Conservation (phyloP, 768 basidiomycete genomes). For the Cystofilobasidium ferigula region DNA sequence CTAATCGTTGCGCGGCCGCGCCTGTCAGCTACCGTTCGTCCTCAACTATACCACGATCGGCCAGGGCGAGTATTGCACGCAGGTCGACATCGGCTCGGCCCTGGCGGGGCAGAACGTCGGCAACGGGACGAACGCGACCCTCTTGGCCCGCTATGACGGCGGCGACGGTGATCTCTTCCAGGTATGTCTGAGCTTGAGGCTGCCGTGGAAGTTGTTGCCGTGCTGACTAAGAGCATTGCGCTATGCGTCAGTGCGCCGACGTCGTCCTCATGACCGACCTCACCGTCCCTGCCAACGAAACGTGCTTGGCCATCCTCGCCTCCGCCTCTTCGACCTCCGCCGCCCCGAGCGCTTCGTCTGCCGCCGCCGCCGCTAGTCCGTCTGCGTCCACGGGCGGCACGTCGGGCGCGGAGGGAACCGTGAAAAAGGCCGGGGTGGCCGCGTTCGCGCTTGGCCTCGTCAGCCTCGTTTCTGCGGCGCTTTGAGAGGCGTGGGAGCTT, state of each 20-base stretch:
- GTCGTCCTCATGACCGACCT: slow-evolving; percentile 53
- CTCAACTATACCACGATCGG: background rate
- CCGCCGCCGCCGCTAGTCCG: background rate
- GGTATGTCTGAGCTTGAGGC: background rate
- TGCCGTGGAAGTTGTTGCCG: background rate
- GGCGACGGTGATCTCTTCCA: background rate
- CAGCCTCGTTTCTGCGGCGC: background rate
- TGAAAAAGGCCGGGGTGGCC: background rate
- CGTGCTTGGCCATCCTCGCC: slow-evolving; percentile 27
- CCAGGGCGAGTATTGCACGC: background rate
- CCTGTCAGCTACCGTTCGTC: background rate
- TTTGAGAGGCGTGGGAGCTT: too few species aligned
- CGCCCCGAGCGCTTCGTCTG: background rate
- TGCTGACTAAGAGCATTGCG: too few species aligned
- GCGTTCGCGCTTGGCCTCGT: background rate
- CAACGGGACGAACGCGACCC: slow-evolving; percentile 2
- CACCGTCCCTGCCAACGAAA: slow-evolving; percentile 44
- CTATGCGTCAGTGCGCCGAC: slow-evolving; percentile 56
- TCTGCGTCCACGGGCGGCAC: background rate
- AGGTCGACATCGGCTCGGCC: background rate
- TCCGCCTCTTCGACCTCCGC: slow-evolving; percentile 24
- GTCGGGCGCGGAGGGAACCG: background rate
- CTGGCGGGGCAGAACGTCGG: background rate
- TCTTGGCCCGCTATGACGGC: background rate
- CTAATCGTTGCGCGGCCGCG: background rate